These are phyloP conservation scores for Penicillium egyptiacum DNA, from an alignment of 495 filamentous ascomycete species.

Conservation along the genomic window DNA sequence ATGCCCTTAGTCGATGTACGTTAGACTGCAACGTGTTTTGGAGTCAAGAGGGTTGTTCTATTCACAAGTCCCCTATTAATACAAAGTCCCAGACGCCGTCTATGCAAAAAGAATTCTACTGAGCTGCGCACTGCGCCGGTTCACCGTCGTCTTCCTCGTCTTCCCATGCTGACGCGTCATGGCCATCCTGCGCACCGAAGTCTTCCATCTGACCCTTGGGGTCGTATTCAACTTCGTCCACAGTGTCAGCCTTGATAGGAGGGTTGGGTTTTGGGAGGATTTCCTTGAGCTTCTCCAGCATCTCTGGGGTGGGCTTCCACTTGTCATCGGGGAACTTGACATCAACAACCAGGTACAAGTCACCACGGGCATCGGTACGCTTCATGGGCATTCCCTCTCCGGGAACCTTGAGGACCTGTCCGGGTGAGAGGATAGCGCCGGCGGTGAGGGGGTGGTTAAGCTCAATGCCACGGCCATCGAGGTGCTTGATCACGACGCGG, in stretches of 20 bases:
- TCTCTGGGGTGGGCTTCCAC: constrained; percentile 70
- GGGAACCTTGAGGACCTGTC: constrained; percentile 76
- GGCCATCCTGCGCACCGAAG: constrained; percentile 68
- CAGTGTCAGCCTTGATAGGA: constrained; percentile 63
- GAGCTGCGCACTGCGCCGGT: constrained; percentile 77
- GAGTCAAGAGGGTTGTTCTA: constrained; percentile 1
- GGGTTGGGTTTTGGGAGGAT: constrained; percentile 66
- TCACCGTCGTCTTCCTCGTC: constrained; percentile 71
- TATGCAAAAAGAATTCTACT: constrained; percentile 57
- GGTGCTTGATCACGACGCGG: constrained; percentile 85
- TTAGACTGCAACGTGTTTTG: neutral
- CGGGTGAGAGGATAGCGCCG: constrained; percentile 75
- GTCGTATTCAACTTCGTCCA: constrained; percentile 86
- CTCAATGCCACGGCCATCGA: constrained; percentile 89
- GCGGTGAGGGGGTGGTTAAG: constrained; percentile 65
- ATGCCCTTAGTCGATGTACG: neutral
- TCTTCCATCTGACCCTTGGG: constrained; percentile 77
- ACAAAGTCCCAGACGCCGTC: constrained; percentile 29
- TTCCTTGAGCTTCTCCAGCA: constrained; percentile 65
- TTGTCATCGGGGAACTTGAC: constrained; percentile 85
- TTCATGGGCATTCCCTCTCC: constrained; percentile 96
- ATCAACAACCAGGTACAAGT: constrained; percentile 83
- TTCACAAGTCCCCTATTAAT: constrained; percentile 14
- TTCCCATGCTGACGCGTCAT: constrained; percentile 73
- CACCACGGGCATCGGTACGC: constrained; percentile 76